Evolutionary conservation across 768 basidiomycete genomes (phyloP), one percentile per base, ranked within the genome.

Genomic region (Paxillus rubicundulus): DNA sequence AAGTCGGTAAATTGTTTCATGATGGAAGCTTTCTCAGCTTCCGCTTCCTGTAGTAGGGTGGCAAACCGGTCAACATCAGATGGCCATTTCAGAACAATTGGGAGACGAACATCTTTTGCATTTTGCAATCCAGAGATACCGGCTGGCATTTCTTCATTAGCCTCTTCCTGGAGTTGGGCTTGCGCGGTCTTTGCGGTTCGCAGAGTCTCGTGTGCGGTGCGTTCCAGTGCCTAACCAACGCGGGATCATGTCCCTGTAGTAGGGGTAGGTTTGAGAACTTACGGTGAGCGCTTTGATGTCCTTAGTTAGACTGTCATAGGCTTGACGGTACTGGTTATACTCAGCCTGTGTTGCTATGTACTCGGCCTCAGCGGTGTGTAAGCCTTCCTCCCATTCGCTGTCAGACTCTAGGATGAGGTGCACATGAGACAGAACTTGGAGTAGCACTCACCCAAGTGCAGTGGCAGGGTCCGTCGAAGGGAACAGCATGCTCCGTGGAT

Each of bases 101-200:
- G 28, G 33, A 52, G 28, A 63, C 77, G 27, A 58, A 84, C 87
- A 58, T 75, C 65, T 63, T 82, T 80, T 5, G 77, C 80, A 10
- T 68, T 74, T 53, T 85, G 73, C 13, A 88, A 70, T 13, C 77
- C 79, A 18, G 77, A 72, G n/a, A 88, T 73, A 58, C 79, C 77
- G 7, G 79, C 80, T 2, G 87, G 85, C 65, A 86, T 71, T 12
- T 87, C 86, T 17, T 88, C 85, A 51, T 86, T 87, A 12, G 78
- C 76, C 55, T 87, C 85, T 33, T 77, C 71, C 55, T 85, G 79
- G 16, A 87, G 62, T 18, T 69, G 68, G 28, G 62, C 60, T 37
- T 80, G 67, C 2, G 55, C 59, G 7, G 54, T 32, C 62, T 74
- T 82, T 28, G 75, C 72, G 6, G 43, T 43, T 34, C 69, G 62